These are phyloP conservation scores for Salix brachista DNA, from an alignment of 345 rosid species.

Conservation along the genomic window DNA sequence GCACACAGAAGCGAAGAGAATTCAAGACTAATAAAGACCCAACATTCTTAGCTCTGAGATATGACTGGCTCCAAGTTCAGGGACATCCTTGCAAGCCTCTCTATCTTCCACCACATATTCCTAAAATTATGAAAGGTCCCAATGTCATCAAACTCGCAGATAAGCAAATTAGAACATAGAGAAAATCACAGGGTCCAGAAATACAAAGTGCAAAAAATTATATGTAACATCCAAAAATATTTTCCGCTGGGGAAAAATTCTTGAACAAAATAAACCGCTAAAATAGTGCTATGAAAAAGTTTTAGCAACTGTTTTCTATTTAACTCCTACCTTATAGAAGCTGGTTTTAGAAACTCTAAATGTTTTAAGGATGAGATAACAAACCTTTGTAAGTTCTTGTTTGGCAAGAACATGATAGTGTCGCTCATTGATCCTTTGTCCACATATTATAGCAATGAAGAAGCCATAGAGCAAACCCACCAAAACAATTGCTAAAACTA, in stretches of 20 bases:
- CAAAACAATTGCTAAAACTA: slow-evolving; percentile 88
- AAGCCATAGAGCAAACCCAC: slow-evolving; percentile 97
- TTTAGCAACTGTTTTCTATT: background rate
- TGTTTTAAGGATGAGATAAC: background rate
- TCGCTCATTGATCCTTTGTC: slow-evolving; percentile 93
- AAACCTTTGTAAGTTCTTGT: slow-evolving; percentile 96
- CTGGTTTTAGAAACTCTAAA: slow-evolving; percentile 1
- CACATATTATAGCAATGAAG: slow-evolving; percentile 98
- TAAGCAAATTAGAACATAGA: background rate
- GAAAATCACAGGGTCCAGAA: background rate
- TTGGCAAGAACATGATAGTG: slow-evolving; percentile 97
- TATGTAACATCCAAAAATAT: background rate
- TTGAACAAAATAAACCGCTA: background rate
- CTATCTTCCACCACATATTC: slow-evolving; percentile 95
- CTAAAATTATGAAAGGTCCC: slow-evolving; percentile 31
- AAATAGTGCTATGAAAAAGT: background rate
- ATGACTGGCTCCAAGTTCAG: slow-evolving; percentile 86
- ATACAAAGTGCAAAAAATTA: background rate
- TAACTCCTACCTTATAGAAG: background rate
- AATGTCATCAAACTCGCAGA: background rate
- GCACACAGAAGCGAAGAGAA: slow-evolving; percentile 8
- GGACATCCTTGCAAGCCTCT: slow-evolving; percentile 59
- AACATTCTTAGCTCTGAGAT: slow-evolving; percentile 84
- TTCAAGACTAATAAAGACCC: slow-evolving; percentile 57
- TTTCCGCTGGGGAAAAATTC: background rate